Conservation (phyloP, 169 alveolate genomes). For the Plasmodium knowlesi region DNA sequence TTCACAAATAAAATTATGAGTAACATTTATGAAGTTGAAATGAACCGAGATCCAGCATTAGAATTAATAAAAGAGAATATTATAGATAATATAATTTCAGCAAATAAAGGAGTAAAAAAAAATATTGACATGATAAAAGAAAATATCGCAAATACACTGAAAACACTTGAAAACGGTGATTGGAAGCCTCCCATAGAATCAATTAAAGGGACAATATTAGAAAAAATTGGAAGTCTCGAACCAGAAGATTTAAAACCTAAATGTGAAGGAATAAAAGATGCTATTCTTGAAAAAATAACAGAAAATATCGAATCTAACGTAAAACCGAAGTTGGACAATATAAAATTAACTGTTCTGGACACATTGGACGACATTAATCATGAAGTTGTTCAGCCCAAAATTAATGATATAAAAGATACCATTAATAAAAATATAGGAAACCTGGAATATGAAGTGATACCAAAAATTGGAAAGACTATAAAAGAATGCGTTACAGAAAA, state of each 20-base stretch:
- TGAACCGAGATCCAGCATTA: constrained; percentile 12
- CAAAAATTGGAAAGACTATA: constrained; percentile 30
- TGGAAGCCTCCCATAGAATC: background rate
- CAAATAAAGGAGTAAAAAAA: background rate
- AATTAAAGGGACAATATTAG: constrained; percentile 4
- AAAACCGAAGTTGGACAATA: constrained; percentile 5
- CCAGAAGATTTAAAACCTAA: background rate
- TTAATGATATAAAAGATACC: constrained; percentile 25
- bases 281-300: constrained; percentile 9
- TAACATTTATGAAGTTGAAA: constrained; percentile 13
- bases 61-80: constrained; percentile 22
- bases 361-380: constrained; percentile 1
- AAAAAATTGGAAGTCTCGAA: constrained; percentile 22
- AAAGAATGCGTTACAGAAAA: constrained; percentile 8
- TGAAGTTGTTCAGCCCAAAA: background rate
- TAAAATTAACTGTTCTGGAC: background rate
- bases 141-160: background rate
- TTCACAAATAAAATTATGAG: background rate
- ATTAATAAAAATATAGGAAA: constrained; percentile 3
- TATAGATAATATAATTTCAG: background rate
- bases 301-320: constrained; percentile 8
- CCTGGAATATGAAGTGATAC: constrained; percentile 18
- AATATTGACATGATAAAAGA: background rate
- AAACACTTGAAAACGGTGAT: background rate
- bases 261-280: background rate